Percentiles rank a stretch among this genome's conserved stretches.
Evolutionary conservation across 257 asterid species (phyloP).

Genomic region (Jacaranda mimosifolia): DNA sequence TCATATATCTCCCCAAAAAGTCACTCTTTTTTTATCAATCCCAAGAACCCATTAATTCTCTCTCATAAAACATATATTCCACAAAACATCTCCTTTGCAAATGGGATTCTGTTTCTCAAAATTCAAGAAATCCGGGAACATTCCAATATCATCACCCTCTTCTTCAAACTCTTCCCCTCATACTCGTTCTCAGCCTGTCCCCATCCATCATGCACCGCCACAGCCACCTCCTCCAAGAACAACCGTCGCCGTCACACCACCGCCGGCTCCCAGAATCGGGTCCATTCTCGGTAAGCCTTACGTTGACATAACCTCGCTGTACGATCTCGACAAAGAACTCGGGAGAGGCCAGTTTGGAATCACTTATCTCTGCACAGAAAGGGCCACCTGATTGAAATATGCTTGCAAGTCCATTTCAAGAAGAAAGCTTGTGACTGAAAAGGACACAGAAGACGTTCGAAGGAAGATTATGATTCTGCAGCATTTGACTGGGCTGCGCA

Average conservation of each 20-base stretch:
- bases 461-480: slow-evolving; percentile 66
- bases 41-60: neutral
- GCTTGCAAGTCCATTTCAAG: slow-evolving; percentile 71
- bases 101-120: slow-evolving; percentile 74
- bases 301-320: slow-evolving; percentile 51
- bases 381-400: slow-evolving; percentile 43
- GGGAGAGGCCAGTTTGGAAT: slow-evolving; percentile 78
- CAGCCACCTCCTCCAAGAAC: slow-evolving; percentile 16
- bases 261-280: slow-evolving; percentile 39
- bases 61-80: neutral
- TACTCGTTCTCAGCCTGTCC: slow-evolving; percentile 27
- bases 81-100: slow-evolving; percentile 1
- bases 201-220: slow-evolving; percentile 32
- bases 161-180: slow-evolving; percentile 46
- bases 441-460: slow-evolving; percentile 52
- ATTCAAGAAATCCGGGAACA: slow-evolving; percentile 47
- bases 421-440: slow-evolving; percentile 43
- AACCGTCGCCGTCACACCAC: neutral
- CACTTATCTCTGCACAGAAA: slow-evolving; percentile 67
- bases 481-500: slow-evolving; percentile 68
- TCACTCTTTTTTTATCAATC: neutral
- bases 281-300: slow-evolving; percentile 51
- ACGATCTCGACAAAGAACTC: slow-evolving; percentile 56
- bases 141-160: slow-evolving; percentile 65
- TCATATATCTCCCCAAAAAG: slow-evolving; percentile 1